Percentiles rank a stretch among this genome's conserved stretches.
phyloP scores from a whole-genome alignment of 73 alveolate species.

The Paramecium sexaurelia region DNA sequence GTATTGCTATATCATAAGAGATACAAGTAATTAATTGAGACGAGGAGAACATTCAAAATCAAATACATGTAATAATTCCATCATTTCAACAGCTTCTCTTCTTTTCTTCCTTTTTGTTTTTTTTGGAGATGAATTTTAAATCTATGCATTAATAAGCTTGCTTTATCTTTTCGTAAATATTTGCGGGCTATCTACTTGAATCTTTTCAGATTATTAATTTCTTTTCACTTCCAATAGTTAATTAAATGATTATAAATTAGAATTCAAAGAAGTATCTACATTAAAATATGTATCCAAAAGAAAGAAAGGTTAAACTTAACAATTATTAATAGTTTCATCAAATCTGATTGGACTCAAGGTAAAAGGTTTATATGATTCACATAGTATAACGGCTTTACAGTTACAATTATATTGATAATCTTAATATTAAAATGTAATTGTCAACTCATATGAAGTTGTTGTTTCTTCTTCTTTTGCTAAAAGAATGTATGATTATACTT shows the following conservation, averaged over 20 bases:
- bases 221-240: neutral
- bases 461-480: neutral
- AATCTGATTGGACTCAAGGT: neutral
- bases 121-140: neutral
- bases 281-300: neutral
- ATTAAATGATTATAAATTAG: neutral
- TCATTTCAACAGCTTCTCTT: neutral
- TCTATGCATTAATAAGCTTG: neutral
- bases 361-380: neutral
- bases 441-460: neutral
- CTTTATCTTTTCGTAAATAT: neutral
- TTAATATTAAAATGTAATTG: neutral
- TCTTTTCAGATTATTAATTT: neutral
- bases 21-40: neutral
- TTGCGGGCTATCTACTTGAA: neutral
- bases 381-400: neutral
- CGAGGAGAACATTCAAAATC: neutral
- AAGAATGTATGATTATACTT: neutral
- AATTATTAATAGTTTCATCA: neutral
- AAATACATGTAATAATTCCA: neutral
- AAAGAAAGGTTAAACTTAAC: neutral
- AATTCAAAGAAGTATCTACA: neutral
- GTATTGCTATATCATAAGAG: neutral
- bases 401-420: neutral
- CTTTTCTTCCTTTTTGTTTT: neutral